A percentile compares a stretch with the other conserved stretches of the same genome.
Evolutionary conservation across 73 alveolate genomes (phyloP).

Genomic region (Paramecium sonneborni): DNA sequence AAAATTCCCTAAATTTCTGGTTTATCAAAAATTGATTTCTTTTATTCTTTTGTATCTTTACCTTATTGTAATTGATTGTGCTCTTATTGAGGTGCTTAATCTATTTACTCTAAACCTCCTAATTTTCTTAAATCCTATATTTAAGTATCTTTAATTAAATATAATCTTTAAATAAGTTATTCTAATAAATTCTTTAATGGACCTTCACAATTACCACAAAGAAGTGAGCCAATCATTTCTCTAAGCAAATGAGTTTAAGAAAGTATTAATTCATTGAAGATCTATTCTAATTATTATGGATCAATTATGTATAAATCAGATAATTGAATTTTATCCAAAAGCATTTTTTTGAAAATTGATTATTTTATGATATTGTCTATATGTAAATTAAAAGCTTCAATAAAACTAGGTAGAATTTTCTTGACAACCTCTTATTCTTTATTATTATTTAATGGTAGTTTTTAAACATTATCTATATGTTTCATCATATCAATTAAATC

Average conservation of each 20-base stretch:
- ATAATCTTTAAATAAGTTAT: neutral
- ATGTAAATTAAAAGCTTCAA: constrained; percentile 4
- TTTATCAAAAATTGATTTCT: constrained; percentile 31
- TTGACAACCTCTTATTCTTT: constrained; percentile 11
- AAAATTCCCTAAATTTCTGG: constrained; percentile 19
- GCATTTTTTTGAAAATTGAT: neutral
- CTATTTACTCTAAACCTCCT: neutral
- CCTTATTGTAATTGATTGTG: neutral
- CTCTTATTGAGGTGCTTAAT: neutral
- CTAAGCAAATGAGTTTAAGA: neutral
- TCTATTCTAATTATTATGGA: neutral
- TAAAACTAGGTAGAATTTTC: neutral
- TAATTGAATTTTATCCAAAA: neutral
- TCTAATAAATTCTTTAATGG: neutral
- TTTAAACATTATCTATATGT: neutral
- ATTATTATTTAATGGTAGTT: neutral
- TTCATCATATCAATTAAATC: neutral
- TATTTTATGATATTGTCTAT: neutral
- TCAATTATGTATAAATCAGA: neutral
- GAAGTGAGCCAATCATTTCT: neutral
- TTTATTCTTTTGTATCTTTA: neutral
- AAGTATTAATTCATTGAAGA: neutral
- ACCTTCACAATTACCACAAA: neutral
- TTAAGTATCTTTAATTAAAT: neutral
- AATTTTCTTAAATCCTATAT: neutral